Evolutionary conservation across 2,329 filamentous ascomycete species (phyloP).

Genomic region (Rhynchosporium secalis): DNA sequence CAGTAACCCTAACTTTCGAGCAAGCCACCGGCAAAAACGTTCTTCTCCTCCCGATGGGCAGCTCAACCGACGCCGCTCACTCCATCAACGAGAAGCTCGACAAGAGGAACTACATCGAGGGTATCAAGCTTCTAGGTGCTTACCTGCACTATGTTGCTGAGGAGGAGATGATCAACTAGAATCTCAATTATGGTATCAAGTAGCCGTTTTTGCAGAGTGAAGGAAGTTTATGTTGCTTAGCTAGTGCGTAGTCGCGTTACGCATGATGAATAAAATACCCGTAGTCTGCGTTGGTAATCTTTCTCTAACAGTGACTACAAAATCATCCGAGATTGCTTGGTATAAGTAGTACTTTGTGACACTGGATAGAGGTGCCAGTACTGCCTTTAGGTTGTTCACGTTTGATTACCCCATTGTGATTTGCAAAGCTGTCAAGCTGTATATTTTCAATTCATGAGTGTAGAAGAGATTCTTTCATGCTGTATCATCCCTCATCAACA

Average conservation of each 20-base stretch:
- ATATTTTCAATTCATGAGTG: background rate
- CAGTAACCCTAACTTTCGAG: constrained; percentile 95
- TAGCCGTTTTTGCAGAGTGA: background rate
- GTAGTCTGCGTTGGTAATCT: background rate
- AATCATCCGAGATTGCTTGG: too few species aligned
- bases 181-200: background rate
- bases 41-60: constrained; percentile 92
- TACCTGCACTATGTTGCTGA: constrained; percentile 96
- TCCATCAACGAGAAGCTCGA: constrained; percentile 99
- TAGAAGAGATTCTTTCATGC: background rate
- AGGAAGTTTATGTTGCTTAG: background rate
- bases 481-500: constrained; percentile 9
- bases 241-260: constrained; percentile 1
- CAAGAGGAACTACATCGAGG: constrained; percentile 96
- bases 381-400: too few species aligned
- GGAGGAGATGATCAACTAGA: constrained; percentile 60
- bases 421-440: too few species aligned
- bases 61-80: constrained; percentile 93
- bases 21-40: constrained; percentile 98
- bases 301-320: too few species aligned
- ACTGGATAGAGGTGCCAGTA: too few species aligned
- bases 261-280: constrained; percentile 13
- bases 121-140: constrained; percentile 90
- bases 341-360: too few species aligned
- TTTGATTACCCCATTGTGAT: too few species aligned